A percentile compares a stretch with the other conserved stretches of the same genome.
These are phyloP conservation scores for Austroboletus eburneus DNA, from an alignment of 768 basidiomycete genomes.

Conservation along the genomic window DNA sequence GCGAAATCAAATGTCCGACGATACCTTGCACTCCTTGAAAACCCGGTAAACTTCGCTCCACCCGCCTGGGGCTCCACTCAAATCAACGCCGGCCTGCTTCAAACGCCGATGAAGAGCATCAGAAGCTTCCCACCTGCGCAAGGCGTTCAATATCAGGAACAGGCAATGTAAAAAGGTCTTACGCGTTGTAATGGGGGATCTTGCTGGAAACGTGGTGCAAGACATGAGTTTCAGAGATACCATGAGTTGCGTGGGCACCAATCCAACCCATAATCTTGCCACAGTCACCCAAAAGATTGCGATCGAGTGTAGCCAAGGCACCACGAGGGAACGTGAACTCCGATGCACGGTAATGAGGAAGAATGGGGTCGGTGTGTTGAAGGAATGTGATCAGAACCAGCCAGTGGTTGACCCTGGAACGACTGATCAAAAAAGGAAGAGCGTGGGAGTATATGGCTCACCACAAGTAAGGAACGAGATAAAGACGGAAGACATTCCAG, in stretches of 20 bases:
- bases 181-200: conserved; percentile 93
- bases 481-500: conserved; percentile 68
- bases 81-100: conserved; percentile 51
- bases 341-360: conserved; percentile 88
- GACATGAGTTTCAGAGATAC: conserved; percentile 93
- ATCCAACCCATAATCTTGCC: conserved; percentile 82
- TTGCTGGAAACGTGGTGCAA: conserved; percentile 90
- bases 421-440: neutral
- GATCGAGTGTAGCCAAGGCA: conserved; percentile 88
- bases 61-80: conserved; percentile 71
- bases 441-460: conserved; percentile 11
- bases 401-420: conserved; percentile 82
- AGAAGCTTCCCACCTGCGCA: conserved; percentile 80
- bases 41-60: conserved; percentile 81
- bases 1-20: neutral
- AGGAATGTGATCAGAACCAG: conserved; percentile 95
- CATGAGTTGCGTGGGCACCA: conserved; percentile 81
- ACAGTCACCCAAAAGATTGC: conserved; percentile 70
- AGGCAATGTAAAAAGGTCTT: conserved; percentile 13
- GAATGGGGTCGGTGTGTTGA: conserved; percentile 93
- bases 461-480: conserved; percentile 89
- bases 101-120: conserved; percentile 76
- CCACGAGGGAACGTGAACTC: conserved; percentile 94
- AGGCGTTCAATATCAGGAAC: conserved; percentile 1
- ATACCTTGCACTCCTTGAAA: conserved; percentile 71